phyloP scores from a whole-genome alignment of 129 eudicot species.

The Escallonia herrerae region DNA sequence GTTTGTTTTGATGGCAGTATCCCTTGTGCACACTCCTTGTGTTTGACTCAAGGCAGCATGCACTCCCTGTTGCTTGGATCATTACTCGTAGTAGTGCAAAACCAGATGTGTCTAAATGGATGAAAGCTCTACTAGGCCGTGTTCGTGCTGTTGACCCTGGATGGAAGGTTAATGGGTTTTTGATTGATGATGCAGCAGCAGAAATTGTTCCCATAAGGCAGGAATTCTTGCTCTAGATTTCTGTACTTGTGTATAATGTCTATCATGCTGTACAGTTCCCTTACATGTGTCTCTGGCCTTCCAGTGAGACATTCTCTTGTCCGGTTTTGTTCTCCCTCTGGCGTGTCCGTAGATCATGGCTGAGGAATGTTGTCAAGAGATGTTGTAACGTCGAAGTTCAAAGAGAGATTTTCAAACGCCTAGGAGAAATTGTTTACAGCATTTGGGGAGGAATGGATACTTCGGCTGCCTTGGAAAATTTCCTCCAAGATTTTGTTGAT shows the following conservation, averaged over 20 bases:
- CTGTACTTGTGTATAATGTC: background rate
- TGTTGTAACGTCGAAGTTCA: constrained; percentile 68
- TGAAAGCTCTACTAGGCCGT: constrained; percentile 80
- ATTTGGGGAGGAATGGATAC: constrained; percentile 62
- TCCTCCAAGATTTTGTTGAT: constrained; percentile 71
- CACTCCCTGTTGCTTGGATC: constrained; percentile 96
- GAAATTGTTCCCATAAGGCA: constrained; percentile 93
- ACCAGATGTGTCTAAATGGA: constrained; percentile 75
- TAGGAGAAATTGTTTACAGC: constrained; percentile 65
- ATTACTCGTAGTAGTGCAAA: constrained; percentile 83
- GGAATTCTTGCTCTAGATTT: constrained; percentile 3
- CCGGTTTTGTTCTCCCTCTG: constrained; percentile 82
- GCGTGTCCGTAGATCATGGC: constrained; percentile 97
- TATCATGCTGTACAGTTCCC: background rate
- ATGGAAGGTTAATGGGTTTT: constrained; percentile 77
- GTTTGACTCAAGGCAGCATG: constrained; percentile 94
- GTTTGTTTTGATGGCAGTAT: constrained; percentile 51
- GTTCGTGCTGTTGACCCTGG: constrained; percentile 66
- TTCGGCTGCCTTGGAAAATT: constrained; percentile 37
- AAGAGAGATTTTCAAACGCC: constrained; percentile 74
- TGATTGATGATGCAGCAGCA: constrained; percentile 86
- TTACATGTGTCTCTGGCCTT: constrained; percentile 12
- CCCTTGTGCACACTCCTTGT: constrained; percentile 94
- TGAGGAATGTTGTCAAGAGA: constrained; percentile 65
- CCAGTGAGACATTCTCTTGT: constrained; percentile 82